phyloP scores from a whole-genome alignment of 192 early-diverging fungal genomes.

The Umbelopsis sp. region DNA sequence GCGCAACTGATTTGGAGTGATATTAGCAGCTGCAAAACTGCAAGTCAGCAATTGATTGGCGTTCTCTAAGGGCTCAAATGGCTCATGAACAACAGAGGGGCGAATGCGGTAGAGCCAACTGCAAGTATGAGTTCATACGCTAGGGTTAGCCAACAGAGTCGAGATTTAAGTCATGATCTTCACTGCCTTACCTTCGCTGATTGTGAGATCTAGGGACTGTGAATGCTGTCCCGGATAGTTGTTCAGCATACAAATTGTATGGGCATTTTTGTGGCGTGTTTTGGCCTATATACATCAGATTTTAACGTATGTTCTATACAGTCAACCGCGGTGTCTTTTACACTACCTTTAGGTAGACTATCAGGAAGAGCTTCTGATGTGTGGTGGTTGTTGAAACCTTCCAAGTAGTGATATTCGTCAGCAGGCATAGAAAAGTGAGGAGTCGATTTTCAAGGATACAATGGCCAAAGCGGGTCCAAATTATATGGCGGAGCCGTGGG shows the following conservation, averaged over 20 bases:
- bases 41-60: constrained; percentile 51
- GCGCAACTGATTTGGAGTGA: constrained; percentile 87
- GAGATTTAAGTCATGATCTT: no score
- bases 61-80: constrained; percentile 51
- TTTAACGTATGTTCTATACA: background rate
- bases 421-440: constrained; percentile 12
- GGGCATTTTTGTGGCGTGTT: constrained; percentile 92
- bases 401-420: constrained; percentile 63
- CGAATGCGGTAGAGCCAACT: constrained; percentile 97
- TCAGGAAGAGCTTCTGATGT: constrained; percentile 78
- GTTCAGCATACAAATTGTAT: constrained; percentile 92
- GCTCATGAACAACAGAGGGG: constrained; percentile 84
- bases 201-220: constrained; percentile 81
- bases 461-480: background rate
- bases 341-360: constrained; percentile 79
- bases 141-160: background rate
- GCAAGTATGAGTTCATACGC: background rate
- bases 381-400: constrained; percentile 91
- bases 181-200: constrained; percentile 62
- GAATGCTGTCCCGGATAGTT: constrained; percentile 92
- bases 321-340: background rate
- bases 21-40: constrained; percentile 61
- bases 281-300: constrained; percentile 55
- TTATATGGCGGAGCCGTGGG: constrained; percentile 11
- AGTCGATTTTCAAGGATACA: background rate